Evolutionary conservation across 2,329 filamentous ascomycete genomes (phyloP), one percentile per base, ranked within the genome.

Genomic region (Penicillium rolfsii): DNA sequence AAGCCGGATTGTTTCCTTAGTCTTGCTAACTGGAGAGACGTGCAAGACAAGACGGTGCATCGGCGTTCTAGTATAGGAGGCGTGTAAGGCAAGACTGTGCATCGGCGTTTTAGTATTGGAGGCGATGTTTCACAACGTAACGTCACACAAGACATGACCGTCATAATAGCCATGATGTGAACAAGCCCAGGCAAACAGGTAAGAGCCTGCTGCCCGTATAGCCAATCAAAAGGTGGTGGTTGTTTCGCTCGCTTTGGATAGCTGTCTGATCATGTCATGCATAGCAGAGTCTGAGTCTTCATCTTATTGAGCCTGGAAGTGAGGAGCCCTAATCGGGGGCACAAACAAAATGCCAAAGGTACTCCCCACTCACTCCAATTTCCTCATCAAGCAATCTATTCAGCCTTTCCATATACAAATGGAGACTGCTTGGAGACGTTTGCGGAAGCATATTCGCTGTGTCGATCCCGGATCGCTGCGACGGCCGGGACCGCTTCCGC

Each of bases 41-140:
- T 65, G 59, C 64, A 64, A 65, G 64, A 63, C 55, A 67, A 57
- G 65, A 69, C 30, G 9, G 54, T 62, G 66, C 64, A 68, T 67
- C 64, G 68, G 70, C 66, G 62, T 69, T 70, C 72, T 66, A 68
- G 68, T 53, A 36, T 26, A 40, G 35, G 16, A 73, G 67, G 58
- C 64, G 61, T 22, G 19, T 63, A 64, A 65, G 64, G 63, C 55
- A 67, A 57, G 65, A 69, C 30, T 33, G 54, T 62, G 66, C 64
- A 68, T 67, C 64, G 68, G 70, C 66, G 62, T 69, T 70, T 73
- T 66, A 68, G 68, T 53, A 36, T 26, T 28, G 35, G 16, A 73
- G 67, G 58, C 64, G 61, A 68, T 66, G 74, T 76, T 71, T 69
- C 74, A 77, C 75, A 71, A 70, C 67, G 74, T 75, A 76, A 76